Evolutionary conservation across 768 basidiomycete species (phyloP), one percentile per base, ranked within the genome.

Genomic region (Boletus subparvulus): DNA sequence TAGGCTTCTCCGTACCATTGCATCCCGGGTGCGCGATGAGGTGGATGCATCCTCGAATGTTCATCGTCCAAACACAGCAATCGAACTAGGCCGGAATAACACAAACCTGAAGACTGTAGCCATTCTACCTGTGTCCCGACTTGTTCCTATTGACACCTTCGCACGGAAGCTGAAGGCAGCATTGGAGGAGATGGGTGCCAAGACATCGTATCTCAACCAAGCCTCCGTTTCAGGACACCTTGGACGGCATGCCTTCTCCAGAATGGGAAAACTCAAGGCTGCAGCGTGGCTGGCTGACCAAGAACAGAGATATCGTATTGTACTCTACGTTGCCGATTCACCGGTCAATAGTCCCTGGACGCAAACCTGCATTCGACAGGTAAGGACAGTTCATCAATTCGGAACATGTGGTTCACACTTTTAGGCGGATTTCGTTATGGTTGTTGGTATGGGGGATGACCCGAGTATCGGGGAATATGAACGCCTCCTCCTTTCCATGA

Each of bases 301-400:
- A 69, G 94, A 98, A 70, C 92, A 98, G 74, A 83, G 91, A 66
- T 97, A 89, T 67, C 83, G 93, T 30, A 97, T 86, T 3, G 95
- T 98, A 1, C 81, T 99, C 16, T 98, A 98, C 68, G 93, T 99
- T 33, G 96, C 92, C 8, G 95, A 99, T 73, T 94, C 96, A 0
- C 87, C 95, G 0, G 94, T 96, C 36, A 91, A 85, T 54, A 95
- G 92, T 56, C 90, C 93, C 19, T 99, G 97, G 97, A 98, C 96
- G 32, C 90, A 98, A 73, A 98, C 94, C 1, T 98, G 95, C 70
- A 95, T 99, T 59, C 84, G 94, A 26, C 96, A 98, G 80, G 91
- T 90, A 54, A 46, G 80, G 28, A 43, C 45, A 47, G 24, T 30
- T 41, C 46, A 41, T 57, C 17, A 17, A 24, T 51, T 37, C 35